Evolutionary conservation across 495 filamentous ascomycete species (phyloP), one percentile per base, ranked within the genome.

Genomic region (Extremus antarcticus): DNA sequence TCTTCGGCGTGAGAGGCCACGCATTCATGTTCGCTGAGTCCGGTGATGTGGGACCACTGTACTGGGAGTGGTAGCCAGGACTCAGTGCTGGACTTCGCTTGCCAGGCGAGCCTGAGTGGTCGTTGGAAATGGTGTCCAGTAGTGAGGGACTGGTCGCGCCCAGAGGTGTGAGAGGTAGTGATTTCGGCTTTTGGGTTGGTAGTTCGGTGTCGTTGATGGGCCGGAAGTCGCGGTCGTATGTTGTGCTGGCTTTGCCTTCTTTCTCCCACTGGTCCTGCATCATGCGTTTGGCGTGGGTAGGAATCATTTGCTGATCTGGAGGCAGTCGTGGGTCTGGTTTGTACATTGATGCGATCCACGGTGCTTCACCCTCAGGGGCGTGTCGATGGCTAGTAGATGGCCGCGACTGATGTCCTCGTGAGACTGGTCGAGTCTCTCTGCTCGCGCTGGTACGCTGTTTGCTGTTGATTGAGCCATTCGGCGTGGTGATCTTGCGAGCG

Each of bases 211-310:
- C 55, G 43, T 86, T 86, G 29, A 95, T 73, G 25, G 88, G 84
- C 23, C 81, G 80, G 71, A 94, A 87, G 61, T 92, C 80, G 57
- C 79, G 82, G 66, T 94, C 90, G 67, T 91, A 94, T 25, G 83
- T 77, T 46, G 76, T 86, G 3, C 86, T 87, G 56, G 83, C 83
- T 50, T 86, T 86, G 48, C 89, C 90, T 70, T 95, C 89, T 61
- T 82, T 83, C 70, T 90, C 89, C 90, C 88, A 94, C 65, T 92
- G 88, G 67, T 96, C 88, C 73, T 96, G 92, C 65, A 90, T 85
- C 70, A 97, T 76, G 57, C 86, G 79, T 63, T 84, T 92, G 40
- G 92, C 92, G 55, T 95, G 88, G 0, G 92, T 98, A 2, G 92
- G 92, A 17, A 98, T 79, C 50, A 98, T 79, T 66, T 98, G 92